phyloP scores from a whole-genome alignment of 768 basidiomycete genomes.

The Cystobasidium ongulense region DNA sequence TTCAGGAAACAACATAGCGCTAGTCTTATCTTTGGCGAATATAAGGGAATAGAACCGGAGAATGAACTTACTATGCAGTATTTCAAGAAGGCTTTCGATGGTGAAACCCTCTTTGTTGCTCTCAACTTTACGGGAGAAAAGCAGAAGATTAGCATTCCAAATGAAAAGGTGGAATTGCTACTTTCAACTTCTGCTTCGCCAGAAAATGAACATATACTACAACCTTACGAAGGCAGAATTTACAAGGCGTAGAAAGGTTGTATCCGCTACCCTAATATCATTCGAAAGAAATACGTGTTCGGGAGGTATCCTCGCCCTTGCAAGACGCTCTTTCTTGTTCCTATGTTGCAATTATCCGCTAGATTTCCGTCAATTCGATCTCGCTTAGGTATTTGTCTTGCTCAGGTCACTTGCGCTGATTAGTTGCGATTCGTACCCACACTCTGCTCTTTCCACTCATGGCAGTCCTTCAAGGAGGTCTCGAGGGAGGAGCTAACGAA shows the following conservation, averaged over 20 bases:
- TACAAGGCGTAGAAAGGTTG: neutral
- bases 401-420: no score
- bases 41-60: conserved; percentile 50
- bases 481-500: neutral
- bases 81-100: conserved; percentile 44
- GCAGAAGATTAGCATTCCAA: neutral
- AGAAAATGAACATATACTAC: neutral
- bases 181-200: neutral
- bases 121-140: conserved; percentile 17
- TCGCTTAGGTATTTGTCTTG: no score
- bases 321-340: no score
- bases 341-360: no score
- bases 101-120: neutral
- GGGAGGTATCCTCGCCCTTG: no score
- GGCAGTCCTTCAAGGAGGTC: neutral
- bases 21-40: conserved; percentile 60
- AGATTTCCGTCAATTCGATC: no score
- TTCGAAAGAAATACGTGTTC: no score
- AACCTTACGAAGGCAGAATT: conserved; percentile 17
- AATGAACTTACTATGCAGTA: conserved; percentile 57
- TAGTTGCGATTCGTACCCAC: neutral
- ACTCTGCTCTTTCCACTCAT: neutral
- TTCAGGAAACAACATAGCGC: conserved; percentile 55
- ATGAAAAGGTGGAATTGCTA: neutral
- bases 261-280: neutral